Percentiles rank a stretch among this genome's conserved stretches.
Evolutionary conservation across 2,329 filamentous ascomycete genomes (phyloP).

Genomic region (Davidsoniella virescens): DNA sequence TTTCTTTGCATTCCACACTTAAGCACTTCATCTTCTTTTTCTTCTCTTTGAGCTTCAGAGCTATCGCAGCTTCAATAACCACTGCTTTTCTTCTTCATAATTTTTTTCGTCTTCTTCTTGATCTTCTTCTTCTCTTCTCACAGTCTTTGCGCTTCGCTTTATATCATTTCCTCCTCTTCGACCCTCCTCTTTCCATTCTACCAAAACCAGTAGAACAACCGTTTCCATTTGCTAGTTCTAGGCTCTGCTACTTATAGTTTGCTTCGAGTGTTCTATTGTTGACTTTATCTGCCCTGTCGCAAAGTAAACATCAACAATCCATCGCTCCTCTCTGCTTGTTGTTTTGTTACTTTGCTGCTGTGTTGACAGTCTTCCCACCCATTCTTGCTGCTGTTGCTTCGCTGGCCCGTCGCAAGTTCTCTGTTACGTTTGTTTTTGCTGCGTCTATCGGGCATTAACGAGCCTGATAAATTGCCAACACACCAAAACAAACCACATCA

Average conservation of each 20-base stretch:
- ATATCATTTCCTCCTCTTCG: not conserved
- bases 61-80: conserved; percentile 4
- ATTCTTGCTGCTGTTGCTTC: conserved; percentile 3
- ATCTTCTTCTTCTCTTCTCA: conserved; percentile 5
- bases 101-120: conserved; percentile 2
- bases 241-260: not conserved
- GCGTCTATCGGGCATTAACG: conserved; percentile 5
- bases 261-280: not conserved
- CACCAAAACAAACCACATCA: conserved; percentile 8
- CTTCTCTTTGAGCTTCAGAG: conserved; percentile 1
- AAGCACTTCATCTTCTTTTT: conserved; percentile 1
- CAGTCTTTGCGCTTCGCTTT: not conserved
- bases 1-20: conserved; percentile 6
- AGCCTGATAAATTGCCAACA: conserved; percentile 6
- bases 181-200: not conserved
- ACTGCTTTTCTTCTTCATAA: not conserved
- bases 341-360: not conserved
- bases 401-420: conserved; percentile 5
- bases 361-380: not conserved
- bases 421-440: conserved; percentile 1
- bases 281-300: not conserved
- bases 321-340: not conserved
- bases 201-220: not conserved
- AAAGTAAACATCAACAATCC: conserved; percentile 2
- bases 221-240: not conserved